These are phyloP conservation scores for Penicillium crustosum DNA, from an alignment of 2,329 filamentous ascomycete genomes.

Conservation along the genomic window DNA sequence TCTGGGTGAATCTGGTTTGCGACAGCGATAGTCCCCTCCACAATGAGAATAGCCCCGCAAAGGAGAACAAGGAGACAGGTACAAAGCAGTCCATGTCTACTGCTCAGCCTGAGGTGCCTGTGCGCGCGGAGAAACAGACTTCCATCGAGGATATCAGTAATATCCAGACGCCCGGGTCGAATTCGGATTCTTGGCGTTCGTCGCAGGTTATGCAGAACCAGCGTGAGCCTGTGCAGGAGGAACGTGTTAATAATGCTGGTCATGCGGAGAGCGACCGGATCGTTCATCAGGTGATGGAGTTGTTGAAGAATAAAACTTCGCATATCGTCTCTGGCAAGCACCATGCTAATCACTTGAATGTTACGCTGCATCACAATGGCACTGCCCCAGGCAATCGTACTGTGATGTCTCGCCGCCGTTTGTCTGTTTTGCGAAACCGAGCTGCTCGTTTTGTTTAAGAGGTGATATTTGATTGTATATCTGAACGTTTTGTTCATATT, in stretches of 20 bases:
- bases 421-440: constrained; percentile 25
- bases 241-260: constrained; percentile 20
- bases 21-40: constrained; percentile 10
- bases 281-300: constrained; percentile 20
- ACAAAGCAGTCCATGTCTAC: background rate
- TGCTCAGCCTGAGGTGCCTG: background rate
- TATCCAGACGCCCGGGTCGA: constrained; percentile 24
- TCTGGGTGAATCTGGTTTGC: constrained; percentile 37
- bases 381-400: constrained; percentile 17
- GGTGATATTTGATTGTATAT: background rate
- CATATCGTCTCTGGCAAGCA: constrained; percentile 19
- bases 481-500: constrained; percentile 9
- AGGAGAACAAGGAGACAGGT: background rate
- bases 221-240: constrained; percentile 19
- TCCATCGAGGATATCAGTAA: constrained; percentile 10
- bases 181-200: constrained; percentile 19
- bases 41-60: constrained; percentile 1
- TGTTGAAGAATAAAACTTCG: constrained; percentile 16
- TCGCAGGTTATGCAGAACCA: constrained; percentile 11
- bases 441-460: constrained; percentile 3
- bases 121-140: constrained; percentile 14
- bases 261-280: constrained; percentile 20
- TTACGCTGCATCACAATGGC: constrained; percentile 13
- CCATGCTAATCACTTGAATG: constrained; percentile 13
- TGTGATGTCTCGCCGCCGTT: constrained; percentile 18